Percentiles rank a stretch among this genome's conserved stretches.
These are phyloP conservation scores for Fusarium cyanostomum DNA, from an alignment of 2,329 filamentous ascomycete genomes.

Conservation along the genomic window DNA sequence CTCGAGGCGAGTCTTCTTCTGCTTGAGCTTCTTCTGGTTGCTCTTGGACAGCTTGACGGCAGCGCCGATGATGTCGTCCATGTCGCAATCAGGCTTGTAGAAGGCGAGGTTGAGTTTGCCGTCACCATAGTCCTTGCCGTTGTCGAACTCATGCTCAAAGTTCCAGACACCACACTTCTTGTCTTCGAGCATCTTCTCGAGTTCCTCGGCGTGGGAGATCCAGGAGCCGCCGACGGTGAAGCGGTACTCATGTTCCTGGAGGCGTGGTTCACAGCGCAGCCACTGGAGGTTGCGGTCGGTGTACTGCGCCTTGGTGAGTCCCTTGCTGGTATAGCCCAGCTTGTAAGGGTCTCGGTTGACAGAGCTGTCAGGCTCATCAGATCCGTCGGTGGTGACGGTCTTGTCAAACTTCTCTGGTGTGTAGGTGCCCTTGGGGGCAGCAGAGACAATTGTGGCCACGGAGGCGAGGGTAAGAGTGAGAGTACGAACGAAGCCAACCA, in stretches of 20 bases:
- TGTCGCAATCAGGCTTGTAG: constrained; percentile 5
- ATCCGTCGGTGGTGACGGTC: neutral
- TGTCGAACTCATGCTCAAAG: constrained; percentile 27
- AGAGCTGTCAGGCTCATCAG: neutral
- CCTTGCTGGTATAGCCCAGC: neutral
- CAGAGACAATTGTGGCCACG: neutral
- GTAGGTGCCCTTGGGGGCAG: neutral
- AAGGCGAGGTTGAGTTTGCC: constrained; percentile 13
- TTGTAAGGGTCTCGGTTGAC: neutral
- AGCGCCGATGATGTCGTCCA: neutral
- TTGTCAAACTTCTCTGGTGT: neutral
- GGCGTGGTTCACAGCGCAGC: constrained; percentile 20
- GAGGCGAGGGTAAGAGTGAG: neutral
- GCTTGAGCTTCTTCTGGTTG: neutral
- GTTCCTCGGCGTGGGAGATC: constrained; percentile 1
- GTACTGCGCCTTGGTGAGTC: constrained; percentile 27
- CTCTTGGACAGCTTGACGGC: neutral
- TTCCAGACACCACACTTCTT: neutral
- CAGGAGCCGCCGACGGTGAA: constrained; percentile 30
- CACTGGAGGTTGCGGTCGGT: constrained; percentile 31
- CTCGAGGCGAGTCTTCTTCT: constrained; percentile 4
- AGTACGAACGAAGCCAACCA: neutral
- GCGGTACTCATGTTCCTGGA: neutral
- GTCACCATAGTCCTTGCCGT: constrained; percentile 29
- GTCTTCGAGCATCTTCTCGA: neutral